Conservation (phyloP, 805 yeast genomes). For the Kazachstania viticola region DNA sequence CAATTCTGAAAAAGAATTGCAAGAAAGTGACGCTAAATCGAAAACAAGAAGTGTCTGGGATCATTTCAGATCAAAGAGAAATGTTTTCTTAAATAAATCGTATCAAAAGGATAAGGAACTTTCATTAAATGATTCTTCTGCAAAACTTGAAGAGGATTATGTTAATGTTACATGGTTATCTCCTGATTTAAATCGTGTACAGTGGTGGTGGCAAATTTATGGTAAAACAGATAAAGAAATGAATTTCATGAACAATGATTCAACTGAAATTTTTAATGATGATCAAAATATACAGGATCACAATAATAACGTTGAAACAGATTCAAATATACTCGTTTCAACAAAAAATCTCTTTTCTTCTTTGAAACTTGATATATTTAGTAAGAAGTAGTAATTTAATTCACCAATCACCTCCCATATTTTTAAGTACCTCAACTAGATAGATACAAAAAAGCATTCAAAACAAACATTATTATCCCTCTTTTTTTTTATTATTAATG, state of each 20-base stretch:
- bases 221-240: slow-evolving; percentile 65
- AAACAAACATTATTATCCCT: background rate
- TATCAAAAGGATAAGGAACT: slow-evolving; percentile 21
- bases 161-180: too few species aligned
- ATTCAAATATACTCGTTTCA: too few species aligned
- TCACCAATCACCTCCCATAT: background rate
- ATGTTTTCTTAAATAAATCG: slow-evolving; percentile 51
- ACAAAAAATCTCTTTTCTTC: background rate
- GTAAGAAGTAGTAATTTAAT: background rate
- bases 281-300: background rate
- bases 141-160: slow-evolving; percentile 26
- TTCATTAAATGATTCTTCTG: slow-evolving; percentile 20
- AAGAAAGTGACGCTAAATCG: slow-evolving; percentile 29
- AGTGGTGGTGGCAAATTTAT: slow-evolving; percentile 84
- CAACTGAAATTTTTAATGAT: background rate
- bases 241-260: slow-evolving; percentile 26
- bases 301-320: background rate
- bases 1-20: slow-evolving; percentile 58
- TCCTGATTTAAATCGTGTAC: slow-evolving; percentile 37
- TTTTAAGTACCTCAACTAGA: background rate
- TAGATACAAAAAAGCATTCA: background rate
- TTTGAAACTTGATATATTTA: background rate
- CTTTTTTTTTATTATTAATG: background rate
- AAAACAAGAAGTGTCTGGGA: slow-evolving; percentile 84
- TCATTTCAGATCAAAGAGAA: slow-evolving; percentile 65